These are phyloP conservation scores for Neurospora sp. DNA, from an alignment of 2,329 filamentous ascomycete species.

Conservation along the genomic window DNA sequence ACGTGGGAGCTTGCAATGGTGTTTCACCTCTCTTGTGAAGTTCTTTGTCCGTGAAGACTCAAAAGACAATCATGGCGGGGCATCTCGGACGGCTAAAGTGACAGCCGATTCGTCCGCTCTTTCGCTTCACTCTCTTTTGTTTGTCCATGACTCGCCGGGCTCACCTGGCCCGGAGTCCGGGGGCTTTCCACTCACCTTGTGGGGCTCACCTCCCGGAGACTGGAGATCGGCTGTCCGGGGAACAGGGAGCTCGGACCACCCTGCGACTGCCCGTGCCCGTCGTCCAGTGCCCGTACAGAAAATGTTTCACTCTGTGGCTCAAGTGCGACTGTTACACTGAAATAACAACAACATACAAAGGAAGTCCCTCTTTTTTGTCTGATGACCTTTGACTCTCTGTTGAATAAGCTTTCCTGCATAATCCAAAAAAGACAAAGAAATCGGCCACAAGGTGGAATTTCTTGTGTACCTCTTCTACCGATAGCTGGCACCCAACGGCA, in stretches of 20 bases:
- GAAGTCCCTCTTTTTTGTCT: background rate
- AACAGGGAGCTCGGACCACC: background rate
- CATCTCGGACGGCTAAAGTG: background rate
- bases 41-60: background rate
- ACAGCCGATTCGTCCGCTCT: background rate
- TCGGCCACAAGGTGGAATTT: background rate
- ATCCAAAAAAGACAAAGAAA: background rate
- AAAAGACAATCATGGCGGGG: background rate
- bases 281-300: background rate
- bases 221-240: background rate
- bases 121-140: background rate
- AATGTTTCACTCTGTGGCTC: background rate
- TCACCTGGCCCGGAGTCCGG: background rate
- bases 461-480: background rate
- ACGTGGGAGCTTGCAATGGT: background rate
- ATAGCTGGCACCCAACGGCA: background rate
- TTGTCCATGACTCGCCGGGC: background rate
- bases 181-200: background rate
- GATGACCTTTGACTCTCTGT: background rate
- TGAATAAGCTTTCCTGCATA: background rate
- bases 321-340: background rate
- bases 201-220: background rate
- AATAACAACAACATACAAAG: background rate
- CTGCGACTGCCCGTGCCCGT: background rate
- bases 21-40: background rate